These are phyloP conservation scores for Hondaea fermentalgiana DNA, from an alignment of 108 stramenopile genomes.

Conservation along the genomic window DNA sequence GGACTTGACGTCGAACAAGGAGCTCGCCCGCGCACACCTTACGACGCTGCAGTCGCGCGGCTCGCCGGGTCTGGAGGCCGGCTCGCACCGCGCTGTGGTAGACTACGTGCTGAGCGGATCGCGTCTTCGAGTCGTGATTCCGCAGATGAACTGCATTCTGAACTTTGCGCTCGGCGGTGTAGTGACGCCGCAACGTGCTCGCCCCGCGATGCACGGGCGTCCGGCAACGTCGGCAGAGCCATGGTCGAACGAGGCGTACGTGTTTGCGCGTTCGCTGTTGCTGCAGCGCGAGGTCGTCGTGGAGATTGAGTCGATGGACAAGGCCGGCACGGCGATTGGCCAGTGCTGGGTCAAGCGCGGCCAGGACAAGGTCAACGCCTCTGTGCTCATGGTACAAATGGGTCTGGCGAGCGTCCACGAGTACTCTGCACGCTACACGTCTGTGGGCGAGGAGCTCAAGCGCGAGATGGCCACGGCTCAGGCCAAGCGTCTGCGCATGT, in stretches of 20 bases:
- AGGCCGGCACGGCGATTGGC: constrained; percentile 3
- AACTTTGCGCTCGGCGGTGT: constrained; percentile 53
- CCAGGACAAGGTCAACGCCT: background rate
- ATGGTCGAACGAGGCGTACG: constrained; percentile 83
- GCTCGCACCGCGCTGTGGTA: constrained; percentile 71
- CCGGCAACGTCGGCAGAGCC: constrained; percentile 61
- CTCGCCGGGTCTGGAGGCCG: constrained; percentile 40
- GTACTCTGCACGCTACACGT: background rate
- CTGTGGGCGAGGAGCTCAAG: background rate
- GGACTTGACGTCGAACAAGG: constrained; percentile 73
- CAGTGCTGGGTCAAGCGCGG: constrained; percentile 21
- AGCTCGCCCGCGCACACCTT: constrained; percentile 78
- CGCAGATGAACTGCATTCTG: constrained; percentile 79
- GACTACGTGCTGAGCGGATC: constrained; percentile 89
- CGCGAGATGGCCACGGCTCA: constrained; percentile 29
- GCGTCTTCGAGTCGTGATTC: constrained; percentile 79
- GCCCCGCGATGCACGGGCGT: background rate
- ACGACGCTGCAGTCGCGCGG: constrained; percentile 60
- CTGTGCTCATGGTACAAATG: background rate
- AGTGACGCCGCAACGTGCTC: background rate
- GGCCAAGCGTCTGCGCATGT: constrained; percentile 32
- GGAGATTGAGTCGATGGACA: constrained; percentile 24
- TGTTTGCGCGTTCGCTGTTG: constrained; percentile 68
- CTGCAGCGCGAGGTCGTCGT: constrained; percentile 90
- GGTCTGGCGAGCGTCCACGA: constrained; percentile 12